Evolutionary conservation across 2,329 filamentous ascomycete species (phyloP), one percentile per base, ranked within the genome.

Genomic region (Delphinella strobiligena): DNA sequence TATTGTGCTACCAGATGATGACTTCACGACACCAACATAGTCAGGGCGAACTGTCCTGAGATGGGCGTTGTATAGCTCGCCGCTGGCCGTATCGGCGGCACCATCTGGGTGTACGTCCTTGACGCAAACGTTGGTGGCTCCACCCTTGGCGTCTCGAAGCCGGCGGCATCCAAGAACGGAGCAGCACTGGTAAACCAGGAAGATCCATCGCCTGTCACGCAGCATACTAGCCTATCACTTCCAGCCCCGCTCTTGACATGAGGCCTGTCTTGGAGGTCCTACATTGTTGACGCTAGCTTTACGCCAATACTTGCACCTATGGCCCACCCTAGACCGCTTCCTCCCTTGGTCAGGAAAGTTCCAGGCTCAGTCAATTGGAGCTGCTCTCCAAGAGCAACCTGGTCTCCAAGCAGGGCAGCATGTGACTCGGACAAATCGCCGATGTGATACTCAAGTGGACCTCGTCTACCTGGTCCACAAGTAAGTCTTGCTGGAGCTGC

Each of bases 391-490:
- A 50, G 37, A 8, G 40, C 18, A 5, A 42, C 42, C 11, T 41
- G 47, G 33, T 46, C 45, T 5, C 45, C 47, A 10, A 49, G 47
- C 3, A 41, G 43, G 34, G 63, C 56, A 0, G 78, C 69, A 0
- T 72, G 75, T 5, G 55, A 54, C 7, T 50, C 48, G 10, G 72
- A 66, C 30, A 79, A 54, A 2, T 69, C 80, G 3, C 79, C 72
- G 0, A 27, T 27, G 7, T 7, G 7, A 27, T 27, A 27, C 15
- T 38, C 14, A 15, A 32, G n/a, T n/a, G n/a, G n/a, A 22, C n/a
- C 24, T 0, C 76, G 68, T 2, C 72, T 66, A 82, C 82, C 88
- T 39, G 74, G 68, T 12, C 22, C 22, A 7, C 22, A 27, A n/a
- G n/a, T 27, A 27, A 27, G 7, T 12, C 22, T 18, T 66, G 64